These are phyloP conservation scores for Priceomyces haplophilus DNA, from an alignment of 805 yeast species.

Conservation along the genomic window DNA sequence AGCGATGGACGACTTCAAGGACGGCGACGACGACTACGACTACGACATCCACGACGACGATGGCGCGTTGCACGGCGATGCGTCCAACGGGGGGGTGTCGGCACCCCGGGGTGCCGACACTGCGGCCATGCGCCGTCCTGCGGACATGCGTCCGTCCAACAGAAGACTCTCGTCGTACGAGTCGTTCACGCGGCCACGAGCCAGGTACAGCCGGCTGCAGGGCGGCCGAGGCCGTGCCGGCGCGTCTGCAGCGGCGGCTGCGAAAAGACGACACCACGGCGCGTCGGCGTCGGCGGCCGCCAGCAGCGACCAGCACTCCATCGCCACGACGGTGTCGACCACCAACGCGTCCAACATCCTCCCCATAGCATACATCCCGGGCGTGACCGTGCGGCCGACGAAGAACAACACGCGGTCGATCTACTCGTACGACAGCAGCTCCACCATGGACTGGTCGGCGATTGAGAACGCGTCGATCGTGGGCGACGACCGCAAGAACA, in stretches of 20 bases:
- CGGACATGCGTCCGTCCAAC: constrained; percentile 7
- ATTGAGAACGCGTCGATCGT: constrained; percentile 47
- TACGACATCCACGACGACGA: background rate
- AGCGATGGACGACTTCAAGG: constrained; percentile 15
- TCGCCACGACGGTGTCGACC: constrained; percentile 60
- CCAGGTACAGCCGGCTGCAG: constrained; percentile 12
- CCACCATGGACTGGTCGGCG: constrained; percentile 42
- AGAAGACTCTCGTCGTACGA: constrained; percentile 40
- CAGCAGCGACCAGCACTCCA: constrained; percentile 27
- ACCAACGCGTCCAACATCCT: constrained; percentile 84
- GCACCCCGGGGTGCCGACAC: background rate
- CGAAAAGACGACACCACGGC: constrained; percentile 15
- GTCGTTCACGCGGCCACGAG: constrained; percentile 41
- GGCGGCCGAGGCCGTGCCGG: background rate
- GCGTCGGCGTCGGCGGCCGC: constrained; percentile 19
- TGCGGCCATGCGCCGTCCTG: constrained; percentile 3
- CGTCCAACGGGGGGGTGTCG: too few species aligned
- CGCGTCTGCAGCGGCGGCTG: constrained; percentile 9
- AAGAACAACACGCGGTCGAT: constrained; percentile 43
- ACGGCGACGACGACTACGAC: constrained; percentile 14
- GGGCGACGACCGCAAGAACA: constrained; percentile 34
- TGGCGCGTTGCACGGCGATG: background rate
- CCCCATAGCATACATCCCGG: constrained; percentile 93
- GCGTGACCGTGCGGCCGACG: constrained; percentile 68
- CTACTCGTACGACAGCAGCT: constrained; percentile 41